Evolutionary conservation across 306 rosid species (phyloP).

Genomic region (Vicia sativa): DNA sequence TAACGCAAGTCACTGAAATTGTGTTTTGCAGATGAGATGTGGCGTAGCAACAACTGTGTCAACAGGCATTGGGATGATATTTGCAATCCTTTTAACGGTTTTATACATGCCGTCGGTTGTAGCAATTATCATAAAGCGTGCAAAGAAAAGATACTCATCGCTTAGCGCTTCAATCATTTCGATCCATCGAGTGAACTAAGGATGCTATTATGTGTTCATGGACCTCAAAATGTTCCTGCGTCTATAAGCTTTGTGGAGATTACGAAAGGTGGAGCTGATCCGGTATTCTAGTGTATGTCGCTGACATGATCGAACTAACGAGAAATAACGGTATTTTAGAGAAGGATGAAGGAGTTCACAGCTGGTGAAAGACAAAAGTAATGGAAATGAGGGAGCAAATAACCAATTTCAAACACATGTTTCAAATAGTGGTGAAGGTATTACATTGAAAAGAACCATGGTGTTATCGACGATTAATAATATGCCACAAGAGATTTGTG

Average conservation of each 20-base stretch:
- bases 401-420: slow-evolving; percentile 57
- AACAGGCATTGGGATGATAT: slow-evolving; percentile 56
- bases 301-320: slow-evolving; percentile 82
- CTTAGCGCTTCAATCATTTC: slow-evolving; percentile 70
- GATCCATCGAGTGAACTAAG: slow-evolving; percentile 64
- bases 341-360: slow-evolving; percentile 47
- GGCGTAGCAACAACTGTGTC: slow-evolving; percentile 39
- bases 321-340: slow-evolving; percentile 57
- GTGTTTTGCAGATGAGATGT: slow-evolving; percentile 44
- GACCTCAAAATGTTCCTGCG: slow-evolving; percentile 60
- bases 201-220: slow-evolving; percentile 72
- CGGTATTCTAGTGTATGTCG: slow-evolving; percentile 61
- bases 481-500: slow-evolving; percentile 68
- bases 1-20: neutral
- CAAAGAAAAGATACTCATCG: slow-evolving; percentile 66
- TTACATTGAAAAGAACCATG: slow-evolving; percentile 57
- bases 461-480: slow-evolving; percentile 62
- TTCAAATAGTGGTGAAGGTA: slow-evolving; percentile 52
- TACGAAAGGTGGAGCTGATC: slow-evolving; percentile 60
- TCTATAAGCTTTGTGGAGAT: slow-evolving; percentile 83
- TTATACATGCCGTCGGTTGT: slow-evolving; percentile 70
- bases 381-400: slow-evolving; percentile 64
- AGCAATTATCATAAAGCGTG: slow-evolving; percentile 72
- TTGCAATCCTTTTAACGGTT: slow-evolving; percentile 61
- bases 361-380: slow-evolving; percentile 54